A percentile compares a stretch with the other conserved stretches of the same genome.
These are phyloP conservation scores for Penicillium sp. DNA, from an alignment of 2,329 filamentous ascomycete genomes.

Conservation along the genomic window DNA sequence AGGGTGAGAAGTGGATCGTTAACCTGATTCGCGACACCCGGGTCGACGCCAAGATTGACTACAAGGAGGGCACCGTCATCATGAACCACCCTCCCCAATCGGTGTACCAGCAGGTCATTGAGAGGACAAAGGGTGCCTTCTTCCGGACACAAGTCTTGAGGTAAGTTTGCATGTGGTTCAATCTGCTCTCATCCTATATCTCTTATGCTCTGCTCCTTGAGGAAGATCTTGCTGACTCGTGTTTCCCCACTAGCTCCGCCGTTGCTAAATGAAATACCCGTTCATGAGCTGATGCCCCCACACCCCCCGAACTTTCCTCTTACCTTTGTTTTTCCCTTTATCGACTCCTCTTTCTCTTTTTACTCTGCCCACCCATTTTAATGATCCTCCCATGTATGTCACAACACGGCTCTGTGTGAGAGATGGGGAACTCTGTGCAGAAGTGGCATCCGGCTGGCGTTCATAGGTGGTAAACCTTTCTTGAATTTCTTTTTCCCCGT, in stretches of 20 bases:
- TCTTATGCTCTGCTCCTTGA: neutral
- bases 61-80: conserved; percentile 94
- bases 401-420: conserved; percentile 27
- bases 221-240: conserved; percentile 6
- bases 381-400: conserved; percentile 27
- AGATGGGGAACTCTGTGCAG: conserved; percentile 31
- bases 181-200: neutral
- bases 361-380: conserved; percentile 27
- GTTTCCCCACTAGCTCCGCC: conserved; percentile 35
- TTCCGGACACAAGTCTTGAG: conserved; percentile 95
- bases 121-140: conserved; percentile 97
- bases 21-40: conserved; percentile 97
- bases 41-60: conserved; percentile 98
- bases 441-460: conserved; percentile 40
- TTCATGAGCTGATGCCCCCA: conserved; percentile 23
- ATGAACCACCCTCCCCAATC: conserved; percentile 99
- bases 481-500: conserved; percentile 10
- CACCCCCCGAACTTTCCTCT: conserved; percentile 20
- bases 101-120: conserved; percentile 98
- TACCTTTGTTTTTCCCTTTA: conserved; percentile 25
- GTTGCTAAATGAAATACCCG: conserved; percentile 44
- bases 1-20: conserved; percentile 99
- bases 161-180: conserved; percentile 15
- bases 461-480: conserved; percentile 34
- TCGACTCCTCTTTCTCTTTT: conserved; percentile 11